Conservation (phyloP, 768 basidiomycete species). For the Exsudoporus frostii region DNA sequence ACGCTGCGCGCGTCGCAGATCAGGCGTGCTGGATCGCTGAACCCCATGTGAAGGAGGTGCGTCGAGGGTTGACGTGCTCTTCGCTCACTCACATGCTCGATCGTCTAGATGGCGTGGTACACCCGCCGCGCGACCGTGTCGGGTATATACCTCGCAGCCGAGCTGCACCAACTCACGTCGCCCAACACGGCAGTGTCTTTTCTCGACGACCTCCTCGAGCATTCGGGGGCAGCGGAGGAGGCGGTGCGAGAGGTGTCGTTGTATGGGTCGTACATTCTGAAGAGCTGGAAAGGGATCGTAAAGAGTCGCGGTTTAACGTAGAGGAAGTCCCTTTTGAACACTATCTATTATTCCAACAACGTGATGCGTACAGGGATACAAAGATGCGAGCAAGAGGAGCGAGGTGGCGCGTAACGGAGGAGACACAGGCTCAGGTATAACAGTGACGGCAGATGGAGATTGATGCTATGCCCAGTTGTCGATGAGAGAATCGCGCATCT, state of each 20-base stretch:
- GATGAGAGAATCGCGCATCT: conserved; percentile 89
- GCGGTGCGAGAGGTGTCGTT: conserved; percentile 50
- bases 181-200: conserved; percentile 64
- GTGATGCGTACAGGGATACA: conserved; percentile 19
- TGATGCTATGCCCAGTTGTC: conserved; percentile 80
- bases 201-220: conserved; percentile 59
- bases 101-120: conserved; percentile 66
- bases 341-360: conserved; percentile 13
- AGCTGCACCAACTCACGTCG: conserved; percentile 80
- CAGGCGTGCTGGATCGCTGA: conserved; percentile 61
- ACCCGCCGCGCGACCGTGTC: conserved; percentile 61
- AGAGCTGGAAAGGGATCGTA: conserved; percentile 70
- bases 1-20: conserved; percentile 61
- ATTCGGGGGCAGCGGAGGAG: conserved; percentile 42
- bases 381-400: conserved; percentile 13
- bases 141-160: conserved; percentile 69
- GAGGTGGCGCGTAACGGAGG: not conserved
- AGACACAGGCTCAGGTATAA: conserved; percentile 8
- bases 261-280: conserved; percentile 59
- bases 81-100: not conserved
- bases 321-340: conserved; percentile 4
- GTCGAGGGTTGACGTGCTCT: conserved; percentile 16
- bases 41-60: conserved; percentile 57
- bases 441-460: not conserved
- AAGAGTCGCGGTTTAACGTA: conserved; percentile 59